Conservation (phyloP, 176 grass and related monocot species). For the Musa troglodytarum region DNA sequence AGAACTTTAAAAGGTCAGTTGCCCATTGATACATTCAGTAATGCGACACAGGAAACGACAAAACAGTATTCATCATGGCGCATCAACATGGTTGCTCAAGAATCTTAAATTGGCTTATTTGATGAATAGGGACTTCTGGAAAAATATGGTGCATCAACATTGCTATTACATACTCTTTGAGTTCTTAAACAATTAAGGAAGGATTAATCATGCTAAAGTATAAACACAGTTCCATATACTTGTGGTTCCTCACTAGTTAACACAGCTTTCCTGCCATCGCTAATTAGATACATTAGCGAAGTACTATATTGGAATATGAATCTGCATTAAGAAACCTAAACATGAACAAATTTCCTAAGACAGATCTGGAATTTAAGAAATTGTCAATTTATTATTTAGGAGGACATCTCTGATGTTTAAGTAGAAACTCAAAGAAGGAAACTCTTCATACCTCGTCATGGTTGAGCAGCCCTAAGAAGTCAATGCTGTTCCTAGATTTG, state of each 20-base stretch:
- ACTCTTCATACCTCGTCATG: slow-evolving; percentile 68
- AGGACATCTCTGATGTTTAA: not conserved
- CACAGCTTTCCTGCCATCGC: too few relatives aligned
- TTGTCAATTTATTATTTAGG: not conserved
- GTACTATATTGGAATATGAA: not conserved
- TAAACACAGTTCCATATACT: too few relatives aligned
- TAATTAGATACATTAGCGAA: not conserved
- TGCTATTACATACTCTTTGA: too few relatives aligned
- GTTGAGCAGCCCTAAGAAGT: slow-evolving; percentile 62
- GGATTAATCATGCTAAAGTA: too few relatives aligned
- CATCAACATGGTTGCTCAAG: not conserved
- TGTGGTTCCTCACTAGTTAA: too few relatives aligned
- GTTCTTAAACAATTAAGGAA: too few relatives aligned
- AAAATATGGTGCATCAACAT: too few relatives aligned
- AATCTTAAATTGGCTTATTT: not conserved
- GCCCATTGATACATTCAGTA: not conserved
- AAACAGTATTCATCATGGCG: not conserved
- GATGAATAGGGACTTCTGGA: not conserved
- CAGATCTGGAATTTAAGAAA: not conserved
- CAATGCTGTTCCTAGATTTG: slow-evolving; percentile 48
- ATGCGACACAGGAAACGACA: not conserved
- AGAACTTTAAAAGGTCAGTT: not conserved
- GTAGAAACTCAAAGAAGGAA: not conserved
- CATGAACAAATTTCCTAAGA: not conserved
- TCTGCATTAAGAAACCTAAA: not conserved